These are phyloP conservation scores for Eucalyptus polyanthemos DNA, from an alignment of 345 rosid species.

Conservation along the genomic window DNA sequence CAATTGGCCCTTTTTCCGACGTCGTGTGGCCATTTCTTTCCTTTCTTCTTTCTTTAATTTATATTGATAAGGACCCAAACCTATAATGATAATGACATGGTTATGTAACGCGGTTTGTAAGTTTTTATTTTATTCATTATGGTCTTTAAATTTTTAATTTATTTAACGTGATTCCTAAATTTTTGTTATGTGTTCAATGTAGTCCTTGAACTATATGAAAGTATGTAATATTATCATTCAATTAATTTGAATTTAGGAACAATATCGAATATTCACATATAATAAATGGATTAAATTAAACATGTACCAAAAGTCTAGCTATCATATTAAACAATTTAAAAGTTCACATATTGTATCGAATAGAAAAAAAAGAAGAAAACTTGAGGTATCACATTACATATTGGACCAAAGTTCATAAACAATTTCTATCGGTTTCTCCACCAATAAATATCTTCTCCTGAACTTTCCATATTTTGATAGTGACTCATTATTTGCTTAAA, in stretches of 20 bases:
- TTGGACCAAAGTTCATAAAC: fast-evolving
- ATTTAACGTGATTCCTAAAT: fast-evolving
- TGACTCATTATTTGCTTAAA: not conserved
- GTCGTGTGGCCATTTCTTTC: not conserved
- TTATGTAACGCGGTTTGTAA: too few relatives aligned
- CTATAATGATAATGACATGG: not conserved
- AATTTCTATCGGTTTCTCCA: too few relatives aligned
- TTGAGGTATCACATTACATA: fast-evolving
- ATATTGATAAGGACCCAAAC: not conserved
- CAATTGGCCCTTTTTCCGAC: not conserved
- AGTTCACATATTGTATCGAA: fast-evolving
- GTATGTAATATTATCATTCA: too few relatives aligned
- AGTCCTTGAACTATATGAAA: too few relatives aligned
- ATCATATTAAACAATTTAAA: too few relatives aligned
- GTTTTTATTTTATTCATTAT: too few relatives aligned
- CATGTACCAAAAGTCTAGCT: fast-evolving
- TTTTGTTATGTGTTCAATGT: fast-evolving
- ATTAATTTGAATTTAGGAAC: too few relatives aligned
- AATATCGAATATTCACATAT: too few relatives aligned
- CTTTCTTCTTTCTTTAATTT: not conserved
- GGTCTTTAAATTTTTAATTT: fast-evolving
- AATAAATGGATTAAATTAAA: fast-evolving
- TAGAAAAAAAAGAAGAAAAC: too few relatives aligned
- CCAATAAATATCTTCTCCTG: too few relatives aligned
- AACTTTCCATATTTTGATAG: too few relatives aligned